Percentiles rank a stretch among this genome's conserved stretches.
Evolutionary conservation across 2,329 filamentous ascomycete genomes (phyloP).

Genomic region (Calonectria henricotiae): DNA sequence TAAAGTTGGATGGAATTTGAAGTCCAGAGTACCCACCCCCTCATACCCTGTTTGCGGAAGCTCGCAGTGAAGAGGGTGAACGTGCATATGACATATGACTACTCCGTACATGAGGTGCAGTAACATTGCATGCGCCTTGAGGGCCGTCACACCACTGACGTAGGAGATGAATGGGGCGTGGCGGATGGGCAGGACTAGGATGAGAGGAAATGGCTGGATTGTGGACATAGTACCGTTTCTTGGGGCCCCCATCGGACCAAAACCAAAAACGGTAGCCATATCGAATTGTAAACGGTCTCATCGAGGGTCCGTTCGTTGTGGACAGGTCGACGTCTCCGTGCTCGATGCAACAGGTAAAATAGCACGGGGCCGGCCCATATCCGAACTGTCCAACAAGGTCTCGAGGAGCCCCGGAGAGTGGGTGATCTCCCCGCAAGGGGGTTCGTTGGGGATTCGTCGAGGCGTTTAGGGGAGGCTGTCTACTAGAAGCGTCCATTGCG

Average conservation of each 20-base stretch:
- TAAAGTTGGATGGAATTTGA: slow-evolving; percentile 15
- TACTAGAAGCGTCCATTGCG: slow-evolving; percentile 23
- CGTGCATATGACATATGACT: slow-evolving; percentile 30
- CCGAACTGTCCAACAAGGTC: slow-evolving; percentile 33
- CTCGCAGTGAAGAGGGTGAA: slow-evolving; percentile 2
- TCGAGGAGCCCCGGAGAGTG: slow-evolving; percentile 15
- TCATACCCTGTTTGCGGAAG: slow-evolving; percentile 29
- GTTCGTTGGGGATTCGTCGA: background rate
- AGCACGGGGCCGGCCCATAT: slow-evolving; percentile 41
- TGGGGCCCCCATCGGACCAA: background rate
- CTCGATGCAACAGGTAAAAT: slow-evolving; percentile 26
- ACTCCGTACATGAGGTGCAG: slow-evolving; percentile 8
- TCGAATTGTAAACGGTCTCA: slow-evolving; percentile 27
- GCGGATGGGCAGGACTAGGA: slow-evolving; percentile 2
- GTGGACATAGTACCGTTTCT: slow-evolving; percentile 7
- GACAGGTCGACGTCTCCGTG: slow-evolving; percentile 34
- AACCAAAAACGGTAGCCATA: slow-evolving; percentile 13
- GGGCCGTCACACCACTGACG: slow-evolving; percentile 31
- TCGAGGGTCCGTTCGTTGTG: slow-evolving; percentile 32
- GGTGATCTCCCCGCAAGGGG: slow-evolving; percentile 27
- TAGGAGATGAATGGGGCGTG: slow-evolving; percentile 20
- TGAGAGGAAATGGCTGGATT: slow-evolving; percentile 4
- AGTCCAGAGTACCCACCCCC: slow-evolving; percentile 20
- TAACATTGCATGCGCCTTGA: slow-evolving; percentile 16
- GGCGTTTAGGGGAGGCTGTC: slow-evolving; percentile 17